Evolutionary conservation across 208 protist species (phyloP).

Genomic region (Leptomonas pyrrhocoris): DNA sequence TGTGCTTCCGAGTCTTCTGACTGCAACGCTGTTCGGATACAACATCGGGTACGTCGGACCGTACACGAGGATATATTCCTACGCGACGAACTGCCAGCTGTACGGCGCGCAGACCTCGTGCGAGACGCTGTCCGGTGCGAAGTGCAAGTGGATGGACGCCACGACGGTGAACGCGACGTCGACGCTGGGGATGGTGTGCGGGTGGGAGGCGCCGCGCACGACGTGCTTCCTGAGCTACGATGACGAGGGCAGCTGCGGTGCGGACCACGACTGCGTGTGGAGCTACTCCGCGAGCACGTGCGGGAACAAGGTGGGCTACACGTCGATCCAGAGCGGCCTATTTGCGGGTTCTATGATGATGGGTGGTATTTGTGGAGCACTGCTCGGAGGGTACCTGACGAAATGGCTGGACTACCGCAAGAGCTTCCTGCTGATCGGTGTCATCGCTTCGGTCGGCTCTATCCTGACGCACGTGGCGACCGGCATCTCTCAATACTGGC

Average conservation of each 20-base stretch:
- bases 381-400: conserved; percentile 20
- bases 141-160: conserved; percentile 26
- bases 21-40: conserved; percentile 39
- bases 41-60: conserved; percentile 44
- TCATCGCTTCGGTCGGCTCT: conserved; percentile 11
- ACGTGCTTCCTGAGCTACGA: conserved; percentile 24
- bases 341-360: conserved; percentile 41
- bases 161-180: conserved; percentile 5
- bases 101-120: conserved; percentile 20
- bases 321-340: conserved; percentile 31
- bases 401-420: conserved; percentile 21
- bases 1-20: conserved; percentile 37
- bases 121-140: conserved; percentile 20
- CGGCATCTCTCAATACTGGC: conserved; percentile 28
- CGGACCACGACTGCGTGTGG: conserved; percentile 31
- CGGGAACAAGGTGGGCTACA: conserved; percentile 36
- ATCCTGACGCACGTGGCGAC: conserved; percentile 37
- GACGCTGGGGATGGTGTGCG: conserved; percentile 18
- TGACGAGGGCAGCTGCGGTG: conserved; percentile 15
- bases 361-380: conserved; percentile 31
- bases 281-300: conserved; percentile 19
- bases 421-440: conserved; percentile 38
- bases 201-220: conserved; percentile 24
- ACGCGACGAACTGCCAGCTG: conserved; percentile 44
- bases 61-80: conserved; percentile 39